These are phyloP conservation scores for Macrolepiota albuminosa DNA, from an alignment of 768 basidiomycete species.

Conservation along the genomic window DNA sequence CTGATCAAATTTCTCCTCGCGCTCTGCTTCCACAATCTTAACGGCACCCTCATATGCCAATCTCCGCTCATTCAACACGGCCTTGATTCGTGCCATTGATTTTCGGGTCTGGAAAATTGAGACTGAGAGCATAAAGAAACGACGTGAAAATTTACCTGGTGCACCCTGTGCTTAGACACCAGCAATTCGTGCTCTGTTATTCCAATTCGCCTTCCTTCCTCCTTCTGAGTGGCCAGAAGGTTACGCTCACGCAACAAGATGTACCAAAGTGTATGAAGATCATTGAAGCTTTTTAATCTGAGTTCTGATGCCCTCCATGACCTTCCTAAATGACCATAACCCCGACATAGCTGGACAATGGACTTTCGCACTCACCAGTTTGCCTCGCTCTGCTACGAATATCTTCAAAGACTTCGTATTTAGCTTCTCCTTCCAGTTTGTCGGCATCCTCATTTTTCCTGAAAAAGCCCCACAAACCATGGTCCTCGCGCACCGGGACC, in stretches of 20 bases:
- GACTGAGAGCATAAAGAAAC: neutral
- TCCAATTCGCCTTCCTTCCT: slow-evolving; percentile 67
- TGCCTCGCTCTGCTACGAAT: slow-evolving; percentile 27
- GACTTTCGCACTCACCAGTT: neutral
- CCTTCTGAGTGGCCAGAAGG: slow-evolving; percentile 81
- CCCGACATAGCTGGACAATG: neutral
- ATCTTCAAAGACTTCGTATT: slow-evolving; percentile 45
- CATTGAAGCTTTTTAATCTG: slow-evolving; percentile 85
- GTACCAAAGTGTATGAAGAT: slow-evolving; percentile 95
- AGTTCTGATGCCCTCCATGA: slow-evolving; percentile 86
- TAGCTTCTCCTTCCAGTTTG: slow-evolving; percentile 36
- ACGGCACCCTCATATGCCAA: slow-evolving; percentile 75
- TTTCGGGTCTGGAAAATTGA: slow-evolving; percentile 65
- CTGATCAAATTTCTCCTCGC: slow-evolving; percentile 23
- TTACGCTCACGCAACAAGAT: slow-evolving; percentile 85
- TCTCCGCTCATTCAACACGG: slow-evolving; percentile 85
- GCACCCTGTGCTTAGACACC: slow-evolving; percentile 32
- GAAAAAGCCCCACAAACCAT: slow-evolving; percentile 79
- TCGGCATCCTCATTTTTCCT: slow-evolving; percentile 46
- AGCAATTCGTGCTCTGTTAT: slow-evolving; percentile 27
- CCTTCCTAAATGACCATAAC: slow-evolving; percentile 52
- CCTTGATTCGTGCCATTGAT: slow-evolving; percentile 96
- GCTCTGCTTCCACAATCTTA: slow-evolving; percentile 33
- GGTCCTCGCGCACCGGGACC: slow-evolving; percentile 45
- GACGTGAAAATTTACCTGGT: slow-evolving; percentile 33